Evolutionary conservation across 164 flowering plant genomes (phyloP).

Genomic region (Vitis riparia): DNA sequence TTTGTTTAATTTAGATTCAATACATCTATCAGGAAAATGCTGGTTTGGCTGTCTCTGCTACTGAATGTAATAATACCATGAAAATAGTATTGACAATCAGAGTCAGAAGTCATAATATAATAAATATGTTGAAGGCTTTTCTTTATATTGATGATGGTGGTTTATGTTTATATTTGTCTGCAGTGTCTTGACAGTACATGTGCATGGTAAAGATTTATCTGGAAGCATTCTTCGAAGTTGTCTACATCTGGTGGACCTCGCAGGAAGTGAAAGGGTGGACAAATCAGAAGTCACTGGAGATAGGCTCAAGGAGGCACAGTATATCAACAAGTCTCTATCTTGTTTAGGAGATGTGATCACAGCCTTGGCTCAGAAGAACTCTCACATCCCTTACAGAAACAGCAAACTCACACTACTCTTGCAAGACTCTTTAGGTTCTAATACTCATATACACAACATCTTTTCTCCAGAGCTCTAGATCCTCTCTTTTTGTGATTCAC

Average conservation of each 20-base stretch:
- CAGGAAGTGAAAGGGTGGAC: constrained; percentile 85
- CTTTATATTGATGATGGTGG: constrained; percentile 5
- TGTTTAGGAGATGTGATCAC: constrained; percentile 87
- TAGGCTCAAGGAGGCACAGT: constrained; percentile 78
- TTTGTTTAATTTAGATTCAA: too few relatives aligned
- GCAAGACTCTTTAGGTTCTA: constrained; percentile 80
- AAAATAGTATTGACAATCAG: too few relatives aligned
- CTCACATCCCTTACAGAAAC: constrained; percentile 84
- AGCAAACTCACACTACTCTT: constrained; percentile 92
- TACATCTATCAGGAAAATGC: too few relatives aligned
- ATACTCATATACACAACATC: neutral
- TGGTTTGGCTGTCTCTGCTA: too few relatives aligned
- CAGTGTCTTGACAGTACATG: constrained; percentile 64
- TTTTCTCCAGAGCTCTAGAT: neutral
- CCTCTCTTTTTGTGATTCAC: neutral
- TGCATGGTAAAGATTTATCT: constrained; percentile 58
- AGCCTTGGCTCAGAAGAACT: constrained; percentile 79
- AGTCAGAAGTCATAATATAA: neutral
- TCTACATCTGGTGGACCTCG: constrained; percentile 78
- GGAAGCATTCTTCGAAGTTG: constrained; percentile 53
- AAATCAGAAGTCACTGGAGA: constrained; percentile 84
- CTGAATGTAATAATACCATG: too few relatives aligned
- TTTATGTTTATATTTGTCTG: constrained; percentile 9
- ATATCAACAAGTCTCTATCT: constrained; percentile 78
- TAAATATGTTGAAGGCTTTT: neutral